A percentile compares a stretch with the other conserved stretches of the same genome.
Conservation (phyloP, 1,139 yeast genomes). For the Suhomyces wounanorum region DNA sequence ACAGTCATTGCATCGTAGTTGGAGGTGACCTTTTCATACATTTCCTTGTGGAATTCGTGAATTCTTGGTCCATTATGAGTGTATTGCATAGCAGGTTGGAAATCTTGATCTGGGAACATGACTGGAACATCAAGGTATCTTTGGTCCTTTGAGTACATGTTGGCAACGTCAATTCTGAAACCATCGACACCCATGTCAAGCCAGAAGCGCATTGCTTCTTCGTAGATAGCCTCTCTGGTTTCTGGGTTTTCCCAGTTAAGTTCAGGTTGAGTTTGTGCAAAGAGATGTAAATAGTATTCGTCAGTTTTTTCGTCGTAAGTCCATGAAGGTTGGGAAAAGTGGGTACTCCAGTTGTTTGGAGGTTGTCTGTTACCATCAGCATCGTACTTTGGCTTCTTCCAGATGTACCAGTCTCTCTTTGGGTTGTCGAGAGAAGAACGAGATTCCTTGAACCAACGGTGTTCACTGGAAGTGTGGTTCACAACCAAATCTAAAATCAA, state of each 20-base stretch:
- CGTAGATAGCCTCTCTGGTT: slow-evolving; percentile 52
- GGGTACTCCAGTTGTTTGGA: slow-evolving; percentile 58
- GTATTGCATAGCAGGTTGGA: slow-evolving; percentile 38
- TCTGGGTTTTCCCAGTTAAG: slow-evolving; percentile 61
- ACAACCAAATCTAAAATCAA: slow-evolving; percentile 57
- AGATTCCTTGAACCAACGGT: slow-evolving; percentile 60
- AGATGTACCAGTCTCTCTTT: slow-evolving; percentile 64
- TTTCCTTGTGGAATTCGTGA: slow-evolving; percentile 59
- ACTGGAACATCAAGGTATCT: slow-evolving; percentile 53
- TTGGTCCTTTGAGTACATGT: slow-evolving; percentile 53
- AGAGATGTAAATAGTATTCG: slow-evolving; percentile 55
- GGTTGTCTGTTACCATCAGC: slow-evolving; percentile 50
- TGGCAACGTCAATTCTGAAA: slow-evolving; percentile 58
- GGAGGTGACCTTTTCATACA: slow-evolving; percentile 45
- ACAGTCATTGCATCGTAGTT: slow-evolving; percentile 58
- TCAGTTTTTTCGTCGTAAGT: slow-evolving; percentile 51
- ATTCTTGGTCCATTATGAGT: slow-evolving; percentile 53
- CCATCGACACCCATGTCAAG: slow-evolving; percentile 59
- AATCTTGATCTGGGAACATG: slow-evolving; percentile 39
- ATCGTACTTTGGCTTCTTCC: slow-evolving; percentile 53
- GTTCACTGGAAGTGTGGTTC: slow-evolving; percentile 59
- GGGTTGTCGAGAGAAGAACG: slow-evolving; percentile 51
- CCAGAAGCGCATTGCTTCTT: slow-evolving; percentile 54
- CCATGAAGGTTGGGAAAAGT: slow-evolving; percentile 60
- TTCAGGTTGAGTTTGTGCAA: slow-evolving; percentile 58